Conservation (phyloP, 345 rosid genomes). For the Lumnitzera racemosa region DNA sequence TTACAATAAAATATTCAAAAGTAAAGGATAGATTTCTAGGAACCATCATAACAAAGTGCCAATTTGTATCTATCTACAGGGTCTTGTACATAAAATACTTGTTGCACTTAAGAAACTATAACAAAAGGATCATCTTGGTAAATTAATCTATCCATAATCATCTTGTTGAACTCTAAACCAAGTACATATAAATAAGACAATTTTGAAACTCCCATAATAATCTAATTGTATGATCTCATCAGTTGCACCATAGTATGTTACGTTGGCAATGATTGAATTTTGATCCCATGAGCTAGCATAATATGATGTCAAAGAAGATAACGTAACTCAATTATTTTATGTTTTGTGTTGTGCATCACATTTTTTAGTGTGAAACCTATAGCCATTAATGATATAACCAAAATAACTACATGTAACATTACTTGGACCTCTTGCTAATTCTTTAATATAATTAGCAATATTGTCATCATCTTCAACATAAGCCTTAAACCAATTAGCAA, state of each 20-base stretch:
- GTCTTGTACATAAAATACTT: not conserved
- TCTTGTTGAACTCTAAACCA: not conserved
- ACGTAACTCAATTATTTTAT: not conserved
- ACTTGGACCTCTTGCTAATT: not conserved
- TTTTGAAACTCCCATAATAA: too few relatives aligned
- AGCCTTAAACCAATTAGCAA: too few relatives aligned
- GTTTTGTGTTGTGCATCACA: not conserved
- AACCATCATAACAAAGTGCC: too few relatives aligned
- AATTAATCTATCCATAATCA: not conserved
- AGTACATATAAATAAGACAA: not conserved
- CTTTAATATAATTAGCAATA: too few relatives aligned
- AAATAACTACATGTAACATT: not conserved
- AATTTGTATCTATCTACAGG: not conserved
- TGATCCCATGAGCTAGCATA: not conserved
- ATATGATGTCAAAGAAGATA: not conserved
- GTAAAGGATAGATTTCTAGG: too few relatives aligned
- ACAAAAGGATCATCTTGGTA: not conserved
- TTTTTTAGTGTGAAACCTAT: too few relatives aligned
- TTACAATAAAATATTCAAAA: too few relatives aligned
- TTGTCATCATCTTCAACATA: too few relatives aligned
- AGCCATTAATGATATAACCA: not conserved
- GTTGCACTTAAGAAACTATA: not conserved
- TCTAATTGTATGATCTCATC: not conserved
- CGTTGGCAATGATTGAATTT: not conserved
- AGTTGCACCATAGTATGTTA: not conserved